Percentiles rank a stretch among this genome's conserved stretches.
Evolutionary conservation across 148 eudicot genomes (phyloP).

Genomic region (Rhododendron simsii): DNA sequence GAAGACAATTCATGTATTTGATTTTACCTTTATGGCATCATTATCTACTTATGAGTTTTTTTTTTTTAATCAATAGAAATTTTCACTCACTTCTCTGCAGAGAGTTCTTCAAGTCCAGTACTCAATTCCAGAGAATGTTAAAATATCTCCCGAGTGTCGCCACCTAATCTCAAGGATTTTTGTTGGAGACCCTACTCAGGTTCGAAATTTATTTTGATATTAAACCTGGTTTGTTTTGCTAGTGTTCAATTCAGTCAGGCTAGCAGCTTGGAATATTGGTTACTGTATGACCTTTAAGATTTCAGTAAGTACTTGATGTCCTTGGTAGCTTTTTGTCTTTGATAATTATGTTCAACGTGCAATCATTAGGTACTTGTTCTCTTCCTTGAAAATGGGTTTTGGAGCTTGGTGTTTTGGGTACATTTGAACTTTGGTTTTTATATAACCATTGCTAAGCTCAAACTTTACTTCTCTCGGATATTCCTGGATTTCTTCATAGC

Average conservation of each 20-base stretch:
- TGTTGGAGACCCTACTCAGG: slow-evolving; percentile 75
- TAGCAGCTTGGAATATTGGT: not conserved
- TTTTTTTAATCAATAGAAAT: not conserved
- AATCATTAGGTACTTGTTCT: not conserved
- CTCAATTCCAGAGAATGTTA: slow-evolving; percentile 63
- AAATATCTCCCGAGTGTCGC: slow-evolving; percentile 66
- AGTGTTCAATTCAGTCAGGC: not conserved
- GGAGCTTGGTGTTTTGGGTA: not conserved
- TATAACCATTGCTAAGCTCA: not conserved
- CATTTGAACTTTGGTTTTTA: not conserved
- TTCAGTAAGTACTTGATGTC: not conserved
- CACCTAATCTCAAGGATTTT: slow-evolving; percentile 94
- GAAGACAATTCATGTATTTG: slow-evolving; percentile 67
- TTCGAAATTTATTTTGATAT: slow-evolving; percentile 27
- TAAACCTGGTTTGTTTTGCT: not conserved
- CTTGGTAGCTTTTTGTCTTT: not conserved
- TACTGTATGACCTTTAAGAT: not conserved
- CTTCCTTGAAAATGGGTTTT: not conserved
- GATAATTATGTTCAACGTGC: not conserved
- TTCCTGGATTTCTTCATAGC: not conserved
- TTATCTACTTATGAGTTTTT: not conserved
- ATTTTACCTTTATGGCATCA: not conserved
- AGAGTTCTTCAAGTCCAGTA: slow-evolving; percentile 83
- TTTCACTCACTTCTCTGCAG: slow-evolving; percentile 32
- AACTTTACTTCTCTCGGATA: not conserved